phyloP scores from a whole-genome alignment of 139 green algal species.

The Closterium sp. region DNA sequence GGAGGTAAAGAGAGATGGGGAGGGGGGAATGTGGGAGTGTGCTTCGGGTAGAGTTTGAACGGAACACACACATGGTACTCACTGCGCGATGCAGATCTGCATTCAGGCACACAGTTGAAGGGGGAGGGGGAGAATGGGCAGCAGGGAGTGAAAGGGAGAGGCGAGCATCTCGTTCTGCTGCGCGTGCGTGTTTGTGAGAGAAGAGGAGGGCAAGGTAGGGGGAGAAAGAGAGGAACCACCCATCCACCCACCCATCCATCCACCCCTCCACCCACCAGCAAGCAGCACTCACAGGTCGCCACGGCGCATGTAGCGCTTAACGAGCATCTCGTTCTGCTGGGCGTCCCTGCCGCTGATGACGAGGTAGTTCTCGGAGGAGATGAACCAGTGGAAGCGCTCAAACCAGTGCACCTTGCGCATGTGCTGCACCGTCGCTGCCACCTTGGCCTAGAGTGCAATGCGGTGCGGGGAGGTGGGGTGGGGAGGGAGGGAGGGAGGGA shows the following conservation, averaged over 20 bases:
- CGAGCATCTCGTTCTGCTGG: slow-evolving; percentile 95
- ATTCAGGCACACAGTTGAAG: too few relatives aligned
- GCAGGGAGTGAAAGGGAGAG: too few relatives aligned
- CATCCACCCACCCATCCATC: too few relatives aligned
- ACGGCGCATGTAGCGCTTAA: slow-evolving; percentile 66
- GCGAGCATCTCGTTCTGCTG: too few relatives aligned
- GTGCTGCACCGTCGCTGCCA: slow-evolving; percentile 33
- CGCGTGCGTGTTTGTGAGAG: neutral
- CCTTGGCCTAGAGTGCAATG: slow-evolving; percentile 51
- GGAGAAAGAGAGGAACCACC: neutral
- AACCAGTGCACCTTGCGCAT: slow-evolving; percentile 92
- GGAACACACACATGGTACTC: too few relatives aligned
- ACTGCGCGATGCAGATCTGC: too few relatives aligned
- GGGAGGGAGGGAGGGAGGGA: too few relatives aligned
- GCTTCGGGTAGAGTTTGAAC: too few relatives aligned
- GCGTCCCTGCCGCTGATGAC: slow-evolving; percentile 85
- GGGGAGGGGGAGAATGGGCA: neutral
- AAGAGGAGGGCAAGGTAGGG: neutral
- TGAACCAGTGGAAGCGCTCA: slow-evolving; percentile 97
- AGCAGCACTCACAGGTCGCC: slow-evolving; percentile 43
- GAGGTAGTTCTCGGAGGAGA: slow-evolving; percentile 90
- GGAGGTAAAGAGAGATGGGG: neutral
- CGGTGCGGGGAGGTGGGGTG: too few relatives aligned
- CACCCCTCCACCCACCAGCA: neutral
- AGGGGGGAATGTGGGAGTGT: neutral